Conservation (phyloP, 2,329 filamentous ascomycete species). For the Microcyclospora pomicola region DNA sequence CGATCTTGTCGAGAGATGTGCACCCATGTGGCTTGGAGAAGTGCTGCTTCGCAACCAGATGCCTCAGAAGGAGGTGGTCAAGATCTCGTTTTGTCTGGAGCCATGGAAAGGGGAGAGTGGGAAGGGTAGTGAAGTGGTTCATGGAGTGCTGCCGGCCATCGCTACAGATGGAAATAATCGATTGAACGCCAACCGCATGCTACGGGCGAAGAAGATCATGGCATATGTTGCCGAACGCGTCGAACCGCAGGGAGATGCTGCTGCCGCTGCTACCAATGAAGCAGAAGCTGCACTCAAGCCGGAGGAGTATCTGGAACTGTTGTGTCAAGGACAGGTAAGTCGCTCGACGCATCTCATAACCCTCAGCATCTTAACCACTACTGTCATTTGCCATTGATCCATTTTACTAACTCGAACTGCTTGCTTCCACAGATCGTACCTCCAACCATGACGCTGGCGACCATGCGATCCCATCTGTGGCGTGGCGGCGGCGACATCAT, state of each 20-base stretch:
- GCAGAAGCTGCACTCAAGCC: conserved; percentile 50
- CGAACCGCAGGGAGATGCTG: conserved; percentile 51
- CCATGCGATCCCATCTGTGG: conserved; percentile 84
- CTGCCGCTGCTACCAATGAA: conserved; percentile 6
- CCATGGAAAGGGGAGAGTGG: conserved; percentile 53
- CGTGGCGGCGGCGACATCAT: conserved; percentile 87
- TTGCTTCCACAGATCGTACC: conserved; percentile 58
- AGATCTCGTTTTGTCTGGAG: conserved; percentile 86
- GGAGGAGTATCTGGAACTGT: conserved; percentile 88
- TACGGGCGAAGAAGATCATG: conserved; percentile 87
- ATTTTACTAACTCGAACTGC: background rate
- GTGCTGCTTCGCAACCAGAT: conserved; percentile 69
- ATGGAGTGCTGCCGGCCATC: conserved; percentile 66
- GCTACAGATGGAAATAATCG: conserved; percentile 71
- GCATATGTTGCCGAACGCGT: conserved; percentile 86
- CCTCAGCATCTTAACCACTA: too few species aligned
- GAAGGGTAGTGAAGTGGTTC: too few species aligned
- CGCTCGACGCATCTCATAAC: too few species aligned
- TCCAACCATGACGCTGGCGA: conserved; percentile 82
- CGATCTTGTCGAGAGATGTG: conserved; percentile 71
- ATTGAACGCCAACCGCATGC: conserved; percentile 92
- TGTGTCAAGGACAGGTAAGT: conserved; percentile 81
- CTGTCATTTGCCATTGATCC: too few species aligned
- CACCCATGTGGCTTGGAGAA: conserved; percentile 85
- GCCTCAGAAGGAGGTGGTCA: conserved; percentile 79